Conservation (phyloP, 2,329 filamentous ascomycete species). For the Plenodomus tracheiphilus region DNA sequence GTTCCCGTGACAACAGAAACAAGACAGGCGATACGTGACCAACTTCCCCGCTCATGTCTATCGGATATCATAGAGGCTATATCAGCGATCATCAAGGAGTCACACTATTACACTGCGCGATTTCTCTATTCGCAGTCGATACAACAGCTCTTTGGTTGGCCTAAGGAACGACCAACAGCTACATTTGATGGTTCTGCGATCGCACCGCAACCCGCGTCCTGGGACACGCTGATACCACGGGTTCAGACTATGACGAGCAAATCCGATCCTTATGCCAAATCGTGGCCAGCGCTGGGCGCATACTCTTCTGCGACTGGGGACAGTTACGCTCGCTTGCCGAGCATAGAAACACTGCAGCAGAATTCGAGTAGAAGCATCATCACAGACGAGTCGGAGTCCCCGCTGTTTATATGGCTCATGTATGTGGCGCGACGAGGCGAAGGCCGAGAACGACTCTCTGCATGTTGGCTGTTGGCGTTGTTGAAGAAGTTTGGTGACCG, state of each 20-base stretch:
- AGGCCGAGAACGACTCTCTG: slow-evolving; percentile 46
- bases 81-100: slow-evolving; percentile 74
- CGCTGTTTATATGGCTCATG: slow-evolving; percentile 54
- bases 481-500: slow-evolving; percentile 43
- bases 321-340: slow-evolving; percentile 35
- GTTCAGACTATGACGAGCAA: slow-evolving; percentile 46
- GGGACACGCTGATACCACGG: slow-evolving; percentile 44
- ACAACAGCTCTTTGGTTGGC: slow-evolving; percentile 37
- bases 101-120: slow-evolving; percentile 74
- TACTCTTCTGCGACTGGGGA: slow-evolving; percentile 33
- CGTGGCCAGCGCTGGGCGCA: slow-evolving; percentile 49
- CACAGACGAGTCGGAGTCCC: slow-evolving; percentile 50
- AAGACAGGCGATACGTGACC: slow-evolving; percentile 20
- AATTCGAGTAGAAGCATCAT: slow-evolving; percentile 34
- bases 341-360: slow-evolving; percentile 36
- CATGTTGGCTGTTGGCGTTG: slow-evolving; percentile 45
- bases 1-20: slow-evolving; percentile 16
- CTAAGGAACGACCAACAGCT: slow-evolving; percentile 25
- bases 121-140: slow-evolving; percentile 50
- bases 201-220: slow-evolving; percentile 21
- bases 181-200: slow-evolving; percentile 22
- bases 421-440: slow-evolving; percentile 48
- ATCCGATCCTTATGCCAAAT: slow-evolving; percentile 45
- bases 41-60: slow-evolving; percentile 58
- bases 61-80: slow-evolving; percentile 77